Evolutionary conservation across 768 basidiomycete species (phyloP).

Genomic region (Strobilomyces echinocephalus): DNA sequence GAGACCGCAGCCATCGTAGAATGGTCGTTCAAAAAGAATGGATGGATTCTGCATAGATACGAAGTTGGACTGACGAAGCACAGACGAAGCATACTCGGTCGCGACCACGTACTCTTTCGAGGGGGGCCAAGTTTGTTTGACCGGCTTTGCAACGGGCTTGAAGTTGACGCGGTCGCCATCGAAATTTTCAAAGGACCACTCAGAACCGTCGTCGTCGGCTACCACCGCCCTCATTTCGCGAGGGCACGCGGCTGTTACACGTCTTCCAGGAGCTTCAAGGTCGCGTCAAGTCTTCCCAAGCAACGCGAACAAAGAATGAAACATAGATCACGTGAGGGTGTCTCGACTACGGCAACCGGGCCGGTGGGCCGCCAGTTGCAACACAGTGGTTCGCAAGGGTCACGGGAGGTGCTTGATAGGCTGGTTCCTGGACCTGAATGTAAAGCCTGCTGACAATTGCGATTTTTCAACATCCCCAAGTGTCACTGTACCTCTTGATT

Average conservation of each 20-base stretch:
- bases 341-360: background rate
- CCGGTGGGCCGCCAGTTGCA: too few species aligned
- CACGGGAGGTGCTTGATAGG: too few species aligned
- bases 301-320: background rate
- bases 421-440: too few species aligned
- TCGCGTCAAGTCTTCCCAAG: background rate
- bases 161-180: slow-evolving; percentile 21
- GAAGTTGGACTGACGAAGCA: slow-evolving; percentile 4
- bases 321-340: slow-evolving; percentile 16
- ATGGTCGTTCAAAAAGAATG: slow-evolving; percentile 14
- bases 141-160: slow-evolving; percentile 6
- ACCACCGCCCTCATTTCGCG: slow-evolving; percentile 12
- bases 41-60: slow-evolving; percentile 13
- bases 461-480: too few species aligned
- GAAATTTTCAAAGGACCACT: slow-evolving; percentile 31
- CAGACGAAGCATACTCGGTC: slow-evolving; percentile 10
- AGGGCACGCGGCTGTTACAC: background rate
- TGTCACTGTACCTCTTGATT: too few species aligned
- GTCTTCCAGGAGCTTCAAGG: background rate
- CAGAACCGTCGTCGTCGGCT: slow-evolving; percentile 18
- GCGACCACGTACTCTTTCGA: slow-evolving; percentile 14
- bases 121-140: slow-evolving; percentile 18
- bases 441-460: too few species aligned
- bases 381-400: too few species aligned
- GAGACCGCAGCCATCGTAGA: slow-evolving; percentile 9